A percentile compares a stretch with the other conserved stretches of the same genome.
phyloP scores from a whole-genome alignment of 2,329 filamentous ascomycete species.

The Talaromyces sp. region DNA sequence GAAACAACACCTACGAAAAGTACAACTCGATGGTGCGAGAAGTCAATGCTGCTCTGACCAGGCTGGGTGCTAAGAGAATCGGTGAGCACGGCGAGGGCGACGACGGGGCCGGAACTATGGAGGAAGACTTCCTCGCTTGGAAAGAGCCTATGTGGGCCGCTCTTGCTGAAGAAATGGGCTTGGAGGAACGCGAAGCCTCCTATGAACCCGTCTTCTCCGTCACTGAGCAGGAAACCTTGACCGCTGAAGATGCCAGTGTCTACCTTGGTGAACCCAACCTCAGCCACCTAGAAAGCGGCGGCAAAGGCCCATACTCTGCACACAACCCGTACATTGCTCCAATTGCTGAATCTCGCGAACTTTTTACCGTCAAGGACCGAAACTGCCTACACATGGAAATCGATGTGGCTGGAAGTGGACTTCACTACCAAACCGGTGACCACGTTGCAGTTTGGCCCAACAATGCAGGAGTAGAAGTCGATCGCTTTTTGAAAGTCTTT shows the following conservation, averaged over 20 bases:
- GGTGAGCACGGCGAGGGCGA: constrained; percentile 91
- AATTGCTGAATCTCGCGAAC: constrained; percentile 80
- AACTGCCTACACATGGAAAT: constrained; percentile 98
- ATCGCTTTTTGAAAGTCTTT: constrained; percentile 76
- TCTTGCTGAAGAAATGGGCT: constrained; percentile 72
- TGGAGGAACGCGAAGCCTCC: constrained; percentile 92
- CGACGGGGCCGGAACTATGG: constrained; percentile 97
- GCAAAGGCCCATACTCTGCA: constrained; percentile 87
- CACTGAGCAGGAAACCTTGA: constrained; percentile 67
- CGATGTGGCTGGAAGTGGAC: constrained; percentile 80
- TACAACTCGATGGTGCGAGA: constrained; percentile 98
- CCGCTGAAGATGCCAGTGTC: constrained; percentile 70
- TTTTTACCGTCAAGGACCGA: constrained; percentile 82
- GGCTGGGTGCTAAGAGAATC: constrained; percentile 77
- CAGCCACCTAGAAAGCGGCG: constrained; percentile 79
- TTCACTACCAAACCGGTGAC: constrained; percentile 92
- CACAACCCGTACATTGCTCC: constrained; percentile 97
- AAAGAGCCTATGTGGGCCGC: constrained; percentile 98
- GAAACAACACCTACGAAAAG: constrained; percentile 99
- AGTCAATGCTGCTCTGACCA: constrained; percentile 73
- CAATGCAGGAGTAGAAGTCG: constrained; percentile 86
- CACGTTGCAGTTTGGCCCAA: constrained; percentile 97
- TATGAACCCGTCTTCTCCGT: constrained; percentile 92
- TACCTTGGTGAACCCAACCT: constrained; percentile 96
- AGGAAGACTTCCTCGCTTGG: constrained; percentile 98